Base-by-base conservation (phyloP, 2,329 filamentous ascomycete genomes). In the Pseudocercospora crystallina region DNA sequence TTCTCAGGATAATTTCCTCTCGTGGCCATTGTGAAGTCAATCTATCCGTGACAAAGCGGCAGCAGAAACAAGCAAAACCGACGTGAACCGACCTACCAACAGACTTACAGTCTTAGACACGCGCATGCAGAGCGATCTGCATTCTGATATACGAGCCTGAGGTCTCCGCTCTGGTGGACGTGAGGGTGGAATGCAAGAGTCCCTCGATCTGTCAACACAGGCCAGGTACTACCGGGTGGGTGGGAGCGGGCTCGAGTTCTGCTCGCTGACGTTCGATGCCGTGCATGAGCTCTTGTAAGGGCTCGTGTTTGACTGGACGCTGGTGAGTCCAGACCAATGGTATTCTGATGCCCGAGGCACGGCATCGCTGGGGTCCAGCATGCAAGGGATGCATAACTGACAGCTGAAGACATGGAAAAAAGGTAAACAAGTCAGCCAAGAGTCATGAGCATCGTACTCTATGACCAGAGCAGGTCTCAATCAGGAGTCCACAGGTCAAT, bases 161-260 rank as follows among this genome's bases (percentile, higher is more conserved):
- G 39, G 41, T 15, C 15, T 15, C 51, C 49, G 41, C 33, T n/a
- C 43, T 47, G 32, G 45, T 54, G 55, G 57, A 62, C 49, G 54
- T 61, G 56, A 63, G 61, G 59, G 54, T 45, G 62, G 62, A 65
- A 65, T 65, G 62, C 33, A 62, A 45, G 47, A 47, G 36, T 47
- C 20, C 47, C 54, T 57, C 52, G 40, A 47, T 55, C 52, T 61
- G 58, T 65, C 60, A 62, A 61, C 59, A 64, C 43, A 54, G 43
- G 51, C 53, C 56, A 58, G 53, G 53, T 31, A 47, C 43, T 36
- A 56, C 49, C 49, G 39, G 52, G 42, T 43, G 48, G 38, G 45
- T 40, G 49, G 42, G 40, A 47, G 15, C 29, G 47, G 44, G 35
- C 34, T 39, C 41, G 36, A 20, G 34, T n/a, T 36, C 7, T 17